Evolutionary conservation across 257 asterid genomes (phyloP).

Genomic region (Gardenia jasminoides): DNA sequence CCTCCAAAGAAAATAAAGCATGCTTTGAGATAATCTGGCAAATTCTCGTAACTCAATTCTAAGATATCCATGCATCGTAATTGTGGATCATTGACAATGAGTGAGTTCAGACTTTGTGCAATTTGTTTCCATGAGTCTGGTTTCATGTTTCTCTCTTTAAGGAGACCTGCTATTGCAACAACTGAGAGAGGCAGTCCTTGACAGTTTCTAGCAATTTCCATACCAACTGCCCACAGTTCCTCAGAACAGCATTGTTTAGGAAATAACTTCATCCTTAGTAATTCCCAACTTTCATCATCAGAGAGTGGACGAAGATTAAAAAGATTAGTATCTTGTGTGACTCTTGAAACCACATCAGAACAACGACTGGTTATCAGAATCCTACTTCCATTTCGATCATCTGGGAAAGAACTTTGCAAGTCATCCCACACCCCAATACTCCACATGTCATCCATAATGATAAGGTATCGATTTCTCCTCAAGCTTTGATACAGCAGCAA

Average conservation of each 20-base stretch:
- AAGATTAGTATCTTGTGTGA: not conserved
- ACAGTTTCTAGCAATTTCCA: not conserved
- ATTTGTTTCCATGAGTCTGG: not conserved
- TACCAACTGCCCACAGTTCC: not conserved
- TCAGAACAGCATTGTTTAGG: not conserved
- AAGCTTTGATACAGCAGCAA: constrained; percentile 7
- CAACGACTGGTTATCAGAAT: not conserved
- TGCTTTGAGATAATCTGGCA: not conserved
- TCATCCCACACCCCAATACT: constrained; percentile 12
- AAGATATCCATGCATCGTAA: not conserved
- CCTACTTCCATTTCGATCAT: not conserved
- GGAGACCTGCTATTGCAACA: constrained; percentile 20
- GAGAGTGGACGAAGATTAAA: not conserved
- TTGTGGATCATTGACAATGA: not conserved
- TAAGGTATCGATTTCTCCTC: constrained; percentile 7
- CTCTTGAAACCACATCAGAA: not conserved
- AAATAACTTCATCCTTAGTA: not conserved
- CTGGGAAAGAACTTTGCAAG: not conserved
- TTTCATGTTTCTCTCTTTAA: not conserved
- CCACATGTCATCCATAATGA: constrained; percentile 25
- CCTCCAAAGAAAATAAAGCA: not conserved
- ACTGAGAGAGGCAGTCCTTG: constrained; percentile 13
- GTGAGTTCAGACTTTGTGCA: not conserved
- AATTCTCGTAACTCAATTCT: not conserved
- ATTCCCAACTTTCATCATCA: not conserved